Evolutionary conservation across 257 asterid genomes (phyloP).

Genomic region (Primulina tabacum): DNA sequence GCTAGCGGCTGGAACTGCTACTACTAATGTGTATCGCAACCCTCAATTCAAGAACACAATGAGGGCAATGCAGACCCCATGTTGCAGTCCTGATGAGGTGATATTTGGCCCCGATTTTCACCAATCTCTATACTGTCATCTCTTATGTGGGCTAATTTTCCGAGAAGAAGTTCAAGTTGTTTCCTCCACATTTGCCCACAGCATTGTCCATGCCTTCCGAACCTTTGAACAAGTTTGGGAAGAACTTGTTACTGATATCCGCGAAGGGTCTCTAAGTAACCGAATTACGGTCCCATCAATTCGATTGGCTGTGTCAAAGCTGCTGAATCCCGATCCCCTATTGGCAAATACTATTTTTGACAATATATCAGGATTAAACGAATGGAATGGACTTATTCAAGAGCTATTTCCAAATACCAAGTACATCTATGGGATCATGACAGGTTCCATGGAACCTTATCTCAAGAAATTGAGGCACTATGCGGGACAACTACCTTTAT

Average conservation of each 20-base stretch:
- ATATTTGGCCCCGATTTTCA: slow-evolving; percentile 86
- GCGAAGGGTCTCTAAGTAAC: slow-evolving; percentile 61
- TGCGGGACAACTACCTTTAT: slow-evolving; percentile 69
- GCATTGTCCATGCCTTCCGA: slow-evolving; percentile 85
- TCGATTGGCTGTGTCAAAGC: slow-evolving; percentile 52
- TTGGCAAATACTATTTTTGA: slow-evolving; percentile 44
- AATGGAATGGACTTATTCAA: slow-evolving; percentile 72
- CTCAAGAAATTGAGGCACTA: slow-evolving; percentile 76
- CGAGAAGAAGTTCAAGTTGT: slow-evolving; percentile 71
- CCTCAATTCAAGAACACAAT: slow-evolving; percentile 69
- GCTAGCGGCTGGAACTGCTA: slow-evolving; percentile 89
- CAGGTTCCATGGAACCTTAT: slow-evolving; percentile 97
- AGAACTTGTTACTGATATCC: slow-evolving; percentile 60
- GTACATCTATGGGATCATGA: slow-evolving; percentile 87
- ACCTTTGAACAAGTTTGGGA: slow-evolving; percentile 79
- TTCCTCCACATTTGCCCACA: slow-evolving; percentile 82
- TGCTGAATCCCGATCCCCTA: slow-evolving; percentile 68
- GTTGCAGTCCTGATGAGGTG: slow-evolving; percentile 94
- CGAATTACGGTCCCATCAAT: slow-evolving; percentile 65
- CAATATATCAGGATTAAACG: slow-evolving; percentile 54
- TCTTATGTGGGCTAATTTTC: slow-evolving; percentile 71
- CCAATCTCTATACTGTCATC: slow-evolving; percentile 88
- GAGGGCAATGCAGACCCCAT: slow-evolving; percentile 78
- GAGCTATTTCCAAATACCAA: slow-evolving; percentile 68
- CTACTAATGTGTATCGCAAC: slow-evolving; percentile 78